Base-by-base conservation (phyloP, 2,329 filamentous ascomycete species). In the Helotiales sp. region DNA sequence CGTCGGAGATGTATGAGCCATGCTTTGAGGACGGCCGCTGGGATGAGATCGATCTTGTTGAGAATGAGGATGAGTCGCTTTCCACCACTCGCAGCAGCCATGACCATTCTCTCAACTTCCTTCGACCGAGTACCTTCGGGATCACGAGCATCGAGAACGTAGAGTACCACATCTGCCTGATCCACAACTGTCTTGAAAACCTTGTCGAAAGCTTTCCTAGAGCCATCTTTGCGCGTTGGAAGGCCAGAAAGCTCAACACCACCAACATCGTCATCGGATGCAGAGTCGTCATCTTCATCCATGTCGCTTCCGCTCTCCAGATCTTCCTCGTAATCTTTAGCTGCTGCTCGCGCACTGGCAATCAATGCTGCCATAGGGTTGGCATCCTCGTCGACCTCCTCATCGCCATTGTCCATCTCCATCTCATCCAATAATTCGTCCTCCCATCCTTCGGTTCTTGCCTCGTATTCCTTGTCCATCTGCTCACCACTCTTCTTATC, bases 21-120 rank as follows among this genome's bases (percentile, higher is more conserved):
- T 68, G 82, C 85, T 72, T 90, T 91, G 44, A 97, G 84, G 12
- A 93, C 89, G 47, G 86, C 81, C 22, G 90, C 85, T 2, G 93
- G 93, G 46, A 97, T 83, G 56, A 97, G 82, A 73, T 97, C 93
- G 72, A 96, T 93, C 83, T 97, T 97, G 86, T 97, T 97, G 66
- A 97, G 80, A 57, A 97, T 85, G 58, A 97, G 85, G 59, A 97
- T 96, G 58, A 97, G 81, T 52, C 93, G 84, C 79, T 97, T 97
- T 65, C 87, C 88, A 55, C 89, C 90, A 27, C 82, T 83, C 13
- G 91, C 89, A 9, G 91, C 88, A n/a, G 91, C 88, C 89, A 96
- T 93, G 72, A 97, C 86, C 75, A 89, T 87, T 61, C 91, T 88
- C 79, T 97, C 93, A 44, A 97, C 89, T 64, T 96, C 91, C 71